Base-by-base conservation (phyloP, 2,329 filamentous ascomycete species). In the Myriosclerotinia curreyana region DNA sequence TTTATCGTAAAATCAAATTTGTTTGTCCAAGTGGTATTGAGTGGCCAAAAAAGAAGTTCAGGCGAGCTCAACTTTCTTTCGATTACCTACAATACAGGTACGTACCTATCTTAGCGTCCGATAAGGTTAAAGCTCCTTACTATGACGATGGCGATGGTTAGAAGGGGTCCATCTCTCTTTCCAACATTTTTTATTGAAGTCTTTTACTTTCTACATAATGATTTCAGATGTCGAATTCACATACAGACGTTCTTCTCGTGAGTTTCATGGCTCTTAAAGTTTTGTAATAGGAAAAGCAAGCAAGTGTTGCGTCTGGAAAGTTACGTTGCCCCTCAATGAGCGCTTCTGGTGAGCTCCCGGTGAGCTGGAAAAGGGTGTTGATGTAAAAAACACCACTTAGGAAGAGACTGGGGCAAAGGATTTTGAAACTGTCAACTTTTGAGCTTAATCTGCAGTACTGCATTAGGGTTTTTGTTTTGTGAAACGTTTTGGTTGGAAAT, bases 211-310 rank as follows among this genome's bases (percentile, higher is more conserved):
- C 55, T 67, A 65, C 52, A 64, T 58, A 31, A 70, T 69, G 66
- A 44, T 64, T 66, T 48, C 67, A 70, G 67, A 80, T 82, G 80
- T 80, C 79, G 69, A 73, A 72, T 64, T 82, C 79, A 28, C 82
- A 81, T 70, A 78, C 78, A 8, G 83, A 86, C 69, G 83, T 86
- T 62, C 80, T 83, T 74, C 74, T 85, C 65, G 83, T 85, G 75
- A 75, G 81, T 78, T 42, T 28, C 17, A 48, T n/a, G 25, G 4
- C 31, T 40, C 17, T 6, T 50, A 9, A 28, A 31, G 11, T 34
- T 38, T 28, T 50, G 17, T 22, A 38, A n/a, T 17, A 31, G 34
- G 11, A 7, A 36, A 44, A 44, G 49, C 25, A 34, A 48, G 31
- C 55, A 59, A 59, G 55, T 59, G 55, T 48, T 48, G 42, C 42